These are phyloP conservation scores for Ophiostoma sp. DNA, from an alignment of 2,329 filamentous ascomycete genomes.

Conservation along the genomic window DNA sequence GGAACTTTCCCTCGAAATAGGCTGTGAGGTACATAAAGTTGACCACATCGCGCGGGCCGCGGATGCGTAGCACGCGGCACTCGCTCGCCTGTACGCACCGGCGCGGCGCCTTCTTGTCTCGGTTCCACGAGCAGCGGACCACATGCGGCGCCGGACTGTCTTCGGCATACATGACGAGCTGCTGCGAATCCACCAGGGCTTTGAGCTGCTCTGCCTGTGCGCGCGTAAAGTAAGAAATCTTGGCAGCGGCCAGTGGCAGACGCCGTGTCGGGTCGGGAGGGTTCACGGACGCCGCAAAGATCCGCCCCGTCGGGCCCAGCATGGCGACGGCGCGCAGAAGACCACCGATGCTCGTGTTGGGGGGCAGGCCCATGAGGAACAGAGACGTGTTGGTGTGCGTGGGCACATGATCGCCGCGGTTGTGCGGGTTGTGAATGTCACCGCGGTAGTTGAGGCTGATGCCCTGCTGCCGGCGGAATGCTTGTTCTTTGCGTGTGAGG, in stretches of 20 bases:
- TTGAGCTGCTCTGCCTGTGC: slow-evolving; percentile 23
- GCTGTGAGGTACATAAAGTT: slow-evolving; percentile 21
- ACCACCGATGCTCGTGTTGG: slow-evolving; percentile 19
- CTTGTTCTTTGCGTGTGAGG: slow-evolving; percentile 13
- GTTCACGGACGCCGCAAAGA: slow-evolving; percentile 23
- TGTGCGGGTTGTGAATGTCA: slow-evolving; percentile 25
- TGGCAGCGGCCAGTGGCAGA: slow-evolving; percentile 23
- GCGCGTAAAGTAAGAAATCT: slow-evolving; percentile 24
- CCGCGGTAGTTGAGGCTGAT: slow-evolving; percentile 26
- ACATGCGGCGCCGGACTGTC: background rate
- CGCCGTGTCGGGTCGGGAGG: slow-evolving; percentile 24
- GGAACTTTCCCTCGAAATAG: slow-evolving; percentile 24
- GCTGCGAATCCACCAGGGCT: slow-evolving; percentile 14
- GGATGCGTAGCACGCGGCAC: slow-evolving; percentile 25
- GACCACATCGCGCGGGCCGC: slow-evolving; percentile 21
- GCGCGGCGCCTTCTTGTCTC: slow-evolving; percentile 25
- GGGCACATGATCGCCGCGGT: slow-evolving; percentile 25
- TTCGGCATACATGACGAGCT: slow-evolving; percentile 17
- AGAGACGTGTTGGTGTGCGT: slow-evolving; percentile 24
- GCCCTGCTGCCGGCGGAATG: slow-evolving; percentile 22
- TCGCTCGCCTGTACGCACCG: slow-evolving; percentile 24
- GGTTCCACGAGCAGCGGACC: slow-evolving; percentile 23
- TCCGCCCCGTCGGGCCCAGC: slow-evolving; percentile 24
- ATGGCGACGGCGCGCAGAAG: slow-evolving; percentile 22
- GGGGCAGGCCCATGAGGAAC: slow-evolving; percentile 25